Conservation (phyloP, 2,329 filamentous ascomycete species). For the Westerdykella sp. region DNA sequence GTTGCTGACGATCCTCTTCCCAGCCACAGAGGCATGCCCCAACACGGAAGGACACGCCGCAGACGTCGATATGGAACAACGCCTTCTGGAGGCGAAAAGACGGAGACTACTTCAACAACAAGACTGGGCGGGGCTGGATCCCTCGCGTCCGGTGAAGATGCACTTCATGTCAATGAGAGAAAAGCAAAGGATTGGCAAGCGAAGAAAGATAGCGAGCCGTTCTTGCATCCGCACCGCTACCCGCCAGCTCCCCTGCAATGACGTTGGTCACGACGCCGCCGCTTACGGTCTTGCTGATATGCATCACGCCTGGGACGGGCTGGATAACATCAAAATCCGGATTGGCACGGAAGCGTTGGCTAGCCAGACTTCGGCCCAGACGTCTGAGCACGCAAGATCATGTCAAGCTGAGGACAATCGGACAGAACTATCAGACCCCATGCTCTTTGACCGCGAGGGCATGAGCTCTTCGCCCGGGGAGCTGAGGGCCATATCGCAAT, state of each 20-base stretch:
- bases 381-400: slow-evolving; percentile 5
- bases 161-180: slow-evolving; percentile 20
- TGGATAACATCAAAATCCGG: slow-evolving; percentile 27
- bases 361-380: slow-evolving; percentile 13
- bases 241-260: neutral
- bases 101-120: slow-evolving; percentile 23
- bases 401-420: neutral
- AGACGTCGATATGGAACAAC: slow-evolving; percentile 10
- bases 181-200: slow-evolving; percentile 29
- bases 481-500: no score
- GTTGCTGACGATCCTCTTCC: slow-evolving; percentile 4
- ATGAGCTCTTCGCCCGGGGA: slow-evolving; percentile 2
- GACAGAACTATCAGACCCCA: slow-evolving; percentile 15
- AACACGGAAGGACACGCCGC: slow-evolving; percentile 2
- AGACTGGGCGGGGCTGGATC: slow-evolving; percentile 33
- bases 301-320: slow-evolving; percentile 6
- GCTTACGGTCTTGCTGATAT: slow-evolving; percentile 9
- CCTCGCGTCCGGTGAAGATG: slow-evolving; percentile 26
- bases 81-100: slow-evolving; percentile 23
- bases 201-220: slow-evolving; percentile 18
- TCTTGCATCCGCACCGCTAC: neutral
- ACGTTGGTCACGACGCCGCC: neutral
- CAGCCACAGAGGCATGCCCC: neutral
- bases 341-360: slow-evolving; percentile 34
- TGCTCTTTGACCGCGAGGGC: slow-evolving; percentile 32